A percentile compares a stretch with the other conserved stretches of the same genome.
Evolutionary conservation across 148 eudicot genomes (phyloP).

Genomic region (Silene conica): DNA sequence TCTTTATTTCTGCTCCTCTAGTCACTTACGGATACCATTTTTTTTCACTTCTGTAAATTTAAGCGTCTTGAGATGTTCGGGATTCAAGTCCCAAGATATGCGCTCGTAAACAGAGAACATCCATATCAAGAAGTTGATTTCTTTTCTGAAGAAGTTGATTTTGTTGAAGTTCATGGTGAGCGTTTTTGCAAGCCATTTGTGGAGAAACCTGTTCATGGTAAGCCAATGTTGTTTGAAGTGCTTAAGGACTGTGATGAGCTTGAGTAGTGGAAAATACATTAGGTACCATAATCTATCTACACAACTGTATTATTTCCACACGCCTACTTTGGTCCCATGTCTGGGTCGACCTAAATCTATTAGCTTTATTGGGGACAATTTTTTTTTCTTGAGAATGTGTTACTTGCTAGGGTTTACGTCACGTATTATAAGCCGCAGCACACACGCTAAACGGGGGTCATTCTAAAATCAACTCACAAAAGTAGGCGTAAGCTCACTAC

Average conservation of each 20-base stretch:
- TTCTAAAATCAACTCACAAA: not conserved
- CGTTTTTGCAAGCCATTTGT: conserved; percentile 98
- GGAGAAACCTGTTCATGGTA: conserved; percentile 96
- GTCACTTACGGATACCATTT: conserved; percentile 8
- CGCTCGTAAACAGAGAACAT: conserved; percentile 73
- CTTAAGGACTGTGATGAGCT: not conserved
- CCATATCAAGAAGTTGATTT: conserved; percentile 86
- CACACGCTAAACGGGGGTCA: not conserved
- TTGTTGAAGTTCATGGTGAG: conserved; percentile 81
- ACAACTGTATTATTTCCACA: no score
- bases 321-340: no score
- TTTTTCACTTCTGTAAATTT: conserved; percentile 15
- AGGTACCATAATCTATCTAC: no score
- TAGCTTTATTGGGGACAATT: not conserved
- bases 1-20: not conserved
- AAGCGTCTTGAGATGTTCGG: conserved; percentile 83
- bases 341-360: not conserved
- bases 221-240: conserved; percentile 8
- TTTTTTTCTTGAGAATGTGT: no score
- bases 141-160: conserved; percentile 94
- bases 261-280: no score
- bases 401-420: not conserved
- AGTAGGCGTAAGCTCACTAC: not conserved
- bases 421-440: not conserved
- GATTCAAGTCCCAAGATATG: conserved; percentile 91